Evolutionary conservation across 179 eudicot species (phyloP), one percentile per base, ranked within the genome.

Genomic region (Vitellaria paradoxa): DNA sequence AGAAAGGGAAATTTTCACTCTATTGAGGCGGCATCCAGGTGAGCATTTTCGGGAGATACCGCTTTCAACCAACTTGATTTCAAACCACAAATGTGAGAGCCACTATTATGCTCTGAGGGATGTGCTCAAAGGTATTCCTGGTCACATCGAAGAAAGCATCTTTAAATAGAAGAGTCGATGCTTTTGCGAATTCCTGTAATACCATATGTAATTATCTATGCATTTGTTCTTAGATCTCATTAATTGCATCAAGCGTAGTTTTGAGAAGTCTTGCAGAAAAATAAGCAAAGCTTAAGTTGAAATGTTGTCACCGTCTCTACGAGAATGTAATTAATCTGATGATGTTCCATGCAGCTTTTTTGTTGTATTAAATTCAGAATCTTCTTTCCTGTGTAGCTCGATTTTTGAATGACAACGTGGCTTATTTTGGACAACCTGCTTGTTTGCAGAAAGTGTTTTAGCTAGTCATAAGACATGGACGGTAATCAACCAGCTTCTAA

Each of bases 51-150:
- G 88, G 81, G 86, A 87, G 82, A 90, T 95, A 80, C 65, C 83
- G 65, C 89, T 95, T 18, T 91, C 99, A 3, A 83, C 84, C 82
- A 95, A 93, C 83, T 45, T 95, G 12, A 91, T 95, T 63, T 87
- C 91, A 21, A 94, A 86, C 82, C 99, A 95, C 85, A 95, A 90
- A 80, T 95, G 99, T 64, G 97, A 95, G 73, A 94, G 90, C 82
- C 97, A 94, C 68, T 85, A 81, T 72, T 84, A 87, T 78, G 99
- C 99, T 83, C 88, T 95, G 52, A 89, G 97, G 83, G 99, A 95
- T 81, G 99, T 90, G 20, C 82, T 95, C 74, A 94, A 95, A 84
- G 93, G 97, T 75, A 76, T 93, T 82, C 92, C 97, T 59, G 84
- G 84, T 13, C 70, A 82, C 42, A 69, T 63, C 14, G 75, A 78